Evolutionary conservation across 2,329 filamentous ascomycete genomes (phyloP).

Genomic region (Colletotrichum endophyticum): DNA sequence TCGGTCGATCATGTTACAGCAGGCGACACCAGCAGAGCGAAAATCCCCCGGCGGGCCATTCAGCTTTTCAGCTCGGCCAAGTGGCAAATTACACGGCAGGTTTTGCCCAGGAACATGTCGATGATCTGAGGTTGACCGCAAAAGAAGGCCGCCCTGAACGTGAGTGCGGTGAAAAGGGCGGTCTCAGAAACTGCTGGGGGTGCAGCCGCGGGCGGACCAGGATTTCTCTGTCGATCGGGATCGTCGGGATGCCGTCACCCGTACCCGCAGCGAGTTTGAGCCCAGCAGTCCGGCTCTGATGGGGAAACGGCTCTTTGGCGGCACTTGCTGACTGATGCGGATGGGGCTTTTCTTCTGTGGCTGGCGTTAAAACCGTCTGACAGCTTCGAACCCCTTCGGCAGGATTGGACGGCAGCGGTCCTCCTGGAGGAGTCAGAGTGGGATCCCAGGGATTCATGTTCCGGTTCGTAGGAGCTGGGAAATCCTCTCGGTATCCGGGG

Average conservation of each 20-base stretch:
- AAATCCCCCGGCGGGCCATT: neutral
- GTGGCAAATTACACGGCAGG: neutral
- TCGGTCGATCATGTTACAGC: conserved; percentile 1
- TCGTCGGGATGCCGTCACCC: conserved; percentile 15
- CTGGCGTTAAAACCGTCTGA: neutral
- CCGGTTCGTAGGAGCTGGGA: neutral
- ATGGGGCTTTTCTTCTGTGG: neutral
- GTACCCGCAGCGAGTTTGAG: neutral
- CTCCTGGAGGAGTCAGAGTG: neutral
- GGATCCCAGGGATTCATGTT: neutral
- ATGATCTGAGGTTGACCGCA: neutral
- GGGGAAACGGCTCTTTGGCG: neutral
- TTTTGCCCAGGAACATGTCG: neutral
- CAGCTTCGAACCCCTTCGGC: neutral
- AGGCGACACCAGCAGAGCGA: neutral
- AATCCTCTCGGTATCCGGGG: neutral
- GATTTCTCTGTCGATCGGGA: conserved; percentile 4
- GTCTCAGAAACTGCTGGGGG: neutral
- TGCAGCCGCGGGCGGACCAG: neutral
- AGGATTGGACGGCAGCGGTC: neutral
- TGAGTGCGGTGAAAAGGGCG: neutral
- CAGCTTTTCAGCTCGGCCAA: neutral
- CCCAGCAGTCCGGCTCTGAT: conserved; percentile 1
- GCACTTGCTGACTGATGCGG: neutral
- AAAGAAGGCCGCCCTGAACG: neutral